Evolutionary conservation across 441 rosid species (phyloP).

Genomic region (Eruca vesicaria): DNA sequence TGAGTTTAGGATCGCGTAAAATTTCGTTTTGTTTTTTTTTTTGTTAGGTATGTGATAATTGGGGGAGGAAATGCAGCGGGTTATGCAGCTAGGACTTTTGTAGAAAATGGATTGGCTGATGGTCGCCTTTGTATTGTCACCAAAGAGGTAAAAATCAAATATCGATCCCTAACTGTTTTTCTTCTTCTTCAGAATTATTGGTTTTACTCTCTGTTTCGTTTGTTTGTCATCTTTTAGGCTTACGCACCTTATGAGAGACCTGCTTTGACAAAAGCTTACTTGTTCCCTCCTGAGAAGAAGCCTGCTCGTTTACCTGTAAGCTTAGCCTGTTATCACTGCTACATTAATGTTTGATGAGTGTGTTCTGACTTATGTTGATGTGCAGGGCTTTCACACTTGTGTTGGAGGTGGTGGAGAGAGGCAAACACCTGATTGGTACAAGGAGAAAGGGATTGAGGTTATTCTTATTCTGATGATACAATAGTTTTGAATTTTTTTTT

Average conservation of each 20-base stretch:
- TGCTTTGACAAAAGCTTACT: conserved; percentile 86
- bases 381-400: conserved; percentile 92
- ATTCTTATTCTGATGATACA: not conserved
- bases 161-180: not conserved
- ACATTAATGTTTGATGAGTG: not conserved
- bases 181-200: not conserved
- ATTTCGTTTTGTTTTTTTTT: not conserved
- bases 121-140: conserved; percentile 86
- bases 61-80: conserved; percentile 99
- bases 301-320: conserved; percentile 93
- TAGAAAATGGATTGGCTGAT: conserved; percentile 89
- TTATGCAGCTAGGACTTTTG: conserved; percentile 88
- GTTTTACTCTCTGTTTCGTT: not conserved
- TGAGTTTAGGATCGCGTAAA: not conserved
- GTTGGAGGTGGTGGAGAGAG: conserved; percentile 96
- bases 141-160: conserved; percentile 60
- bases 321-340: not conserved
- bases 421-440: conserved; percentile 89
- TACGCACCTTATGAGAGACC: conserved; percentile 95
- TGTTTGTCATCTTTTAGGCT: conserved; percentile 45
- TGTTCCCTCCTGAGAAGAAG: conserved; percentile 87
- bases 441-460: conserved; percentile 97
- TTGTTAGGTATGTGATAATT: conserved; percentile 66
- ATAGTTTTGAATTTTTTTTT: not conserved
- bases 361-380: conserved; percentile 9